Conservation (phyloP, 768 basidiomycete genomes). For the Mycena vitilis region DNA sequence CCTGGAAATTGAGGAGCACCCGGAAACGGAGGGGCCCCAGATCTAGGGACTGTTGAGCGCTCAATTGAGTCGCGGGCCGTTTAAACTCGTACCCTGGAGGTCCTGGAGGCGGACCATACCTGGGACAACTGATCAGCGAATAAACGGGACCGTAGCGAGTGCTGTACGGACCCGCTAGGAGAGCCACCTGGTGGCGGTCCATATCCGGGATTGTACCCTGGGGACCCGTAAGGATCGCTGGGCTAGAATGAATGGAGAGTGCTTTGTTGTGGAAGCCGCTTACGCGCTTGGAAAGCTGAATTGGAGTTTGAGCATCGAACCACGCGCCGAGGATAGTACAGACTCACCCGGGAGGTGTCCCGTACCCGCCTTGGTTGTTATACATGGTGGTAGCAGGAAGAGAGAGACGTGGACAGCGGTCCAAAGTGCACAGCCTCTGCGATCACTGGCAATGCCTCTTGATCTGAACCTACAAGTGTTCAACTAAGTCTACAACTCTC, state of each 20-base stretch:
- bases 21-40: too few relatives aligned
- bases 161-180: slow-evolving; percentile 34
- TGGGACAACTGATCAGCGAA: background rate
- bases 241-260: slow-evolving; percentile 2
- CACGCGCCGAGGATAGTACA: background rate
- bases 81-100: too few relatives aligned
- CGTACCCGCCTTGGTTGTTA: slow-evolving; percentile 23
- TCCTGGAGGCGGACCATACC: slow-evolving; percentile 35
- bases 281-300: slow-evolving; percentile 31
- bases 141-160: background rate
- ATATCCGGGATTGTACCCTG: slow-evolving; percentile 56
- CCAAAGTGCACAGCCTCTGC: background rate
- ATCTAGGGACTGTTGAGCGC: too few relatives aligned
- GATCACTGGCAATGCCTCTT: too few relatives aligned
- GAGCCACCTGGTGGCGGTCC: slow-evolving; percentile 48
- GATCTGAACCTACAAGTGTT: too few relatives aligned
- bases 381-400: slow-evolving; percentile 8
- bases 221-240: slow-evolving; percentile 29
- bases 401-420: slow-evolving; percentile 6
- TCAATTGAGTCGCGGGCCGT: too few relatives aligned
- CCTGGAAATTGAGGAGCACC: slow-evolving; percentile 13
- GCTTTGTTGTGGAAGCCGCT: background rate
- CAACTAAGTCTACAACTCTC: too few relatives aligned
- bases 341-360: slow-evolving; percentile 15
- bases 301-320: background rate